Evolutionary conservation across 169 alveolate species (phyloP), one percentile per base, ranked within the genome.

Genomic region (Eimeria tenella): DNA sequence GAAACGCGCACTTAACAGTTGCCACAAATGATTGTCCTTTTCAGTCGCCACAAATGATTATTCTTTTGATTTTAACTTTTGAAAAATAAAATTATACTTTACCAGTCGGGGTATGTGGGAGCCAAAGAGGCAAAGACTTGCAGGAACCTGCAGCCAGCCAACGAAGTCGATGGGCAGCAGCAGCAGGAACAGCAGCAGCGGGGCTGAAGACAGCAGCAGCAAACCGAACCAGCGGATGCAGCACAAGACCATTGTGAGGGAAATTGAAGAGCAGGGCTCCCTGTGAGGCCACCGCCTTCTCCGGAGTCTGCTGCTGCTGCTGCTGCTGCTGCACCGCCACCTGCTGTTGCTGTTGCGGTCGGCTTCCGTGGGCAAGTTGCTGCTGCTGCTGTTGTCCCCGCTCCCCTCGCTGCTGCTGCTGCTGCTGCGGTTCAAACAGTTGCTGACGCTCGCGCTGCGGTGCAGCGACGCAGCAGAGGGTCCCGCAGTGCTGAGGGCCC

Each of bases 371-470:
- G 81, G n/a, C 8, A 10, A 31, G 81, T 71, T 71, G 81, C 56
- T 71, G 81, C 52, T 71, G 53, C 50, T 71, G 53, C 53, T 71
- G 81, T 71, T 71, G 4, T 10, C 73, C 50, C 17, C 53, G 81
- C 15, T 71, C n/a, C 42, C 81, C 53, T 71, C 81, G 81, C 81
- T 71, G 81, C 81, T 71, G 81, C 81, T 71, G 81, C 81, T 58
- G 65, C 65, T 58, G 13, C 19, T 8, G 19, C 65, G 65, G 13
- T 58, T 58, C 49, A 71, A 9, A 71, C 53, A 71, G 53, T 31
- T 71, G 53, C 53, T 31, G 4, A 71, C 42, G 53, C 81, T 71
- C n/a, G 53, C 42, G 81, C 81, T 71, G 81, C 81, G 81, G 9
- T 71, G 81, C 50, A 71, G 11, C 6, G 52, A 71, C 4, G 81